Percentiles rank a stretch among this genome's conserved stretches.
Evolutionary conservation across 495 filamentous ascomycete genomes (phyloP).

Genomic region (Podospora fimiseda): DNA sequence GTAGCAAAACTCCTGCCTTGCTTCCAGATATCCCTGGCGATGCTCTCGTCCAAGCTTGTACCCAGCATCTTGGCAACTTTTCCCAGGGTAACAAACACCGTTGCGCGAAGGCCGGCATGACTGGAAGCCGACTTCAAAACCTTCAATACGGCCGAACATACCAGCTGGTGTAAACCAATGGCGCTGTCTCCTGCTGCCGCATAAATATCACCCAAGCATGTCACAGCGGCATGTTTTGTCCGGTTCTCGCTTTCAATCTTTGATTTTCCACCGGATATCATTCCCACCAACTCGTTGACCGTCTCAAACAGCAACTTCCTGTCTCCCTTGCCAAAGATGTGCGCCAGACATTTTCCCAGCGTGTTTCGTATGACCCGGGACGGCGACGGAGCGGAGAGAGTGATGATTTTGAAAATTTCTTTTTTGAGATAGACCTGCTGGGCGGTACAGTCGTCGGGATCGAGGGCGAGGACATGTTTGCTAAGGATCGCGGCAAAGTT

Average conservation of each 20-base stretch:
- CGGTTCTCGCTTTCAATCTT: conserved; percentile 62
- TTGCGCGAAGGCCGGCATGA: conserved; percentile 76
- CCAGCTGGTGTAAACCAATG: conserved; percentile 71
- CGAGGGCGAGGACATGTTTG: conserved; percentile 68
- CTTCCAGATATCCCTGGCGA: conserved; percentile 92
- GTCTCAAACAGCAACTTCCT: conserved; percentile 89
- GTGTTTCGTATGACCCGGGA: conserved; percentile 88
- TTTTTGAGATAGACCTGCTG: conserved; percentile 86
- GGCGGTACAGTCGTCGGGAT: conserved; percentile 69
- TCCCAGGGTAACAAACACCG: conserved; percentile 71
- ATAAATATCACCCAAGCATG: conserved; percentile 85
- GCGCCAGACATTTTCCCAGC: conserved; percentile 73
- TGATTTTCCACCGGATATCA: conserved; percentile 69
- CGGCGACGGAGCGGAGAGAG: conserved; percentile 73
- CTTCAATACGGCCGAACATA: conserved; percentile 64
- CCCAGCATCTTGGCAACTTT: conserved; percentile 69
- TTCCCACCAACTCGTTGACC: conserved; percentile 75
- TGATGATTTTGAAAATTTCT: conserved; percentile 85
- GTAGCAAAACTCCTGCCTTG: conserved; percentile 70
- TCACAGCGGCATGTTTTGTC: conserved; percentile 77
- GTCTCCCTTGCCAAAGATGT: conserved; percentile 81
- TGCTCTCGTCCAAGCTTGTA: conserved; percentile 71
- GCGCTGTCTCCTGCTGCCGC: conserved; percentile 88
- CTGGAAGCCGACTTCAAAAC: conserved; percentile 72
- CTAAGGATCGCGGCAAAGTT: conserved; percentile 81